Evolutionary conservation across 176 grass and related monocot genomes (phyloP).

Genomic region (Otatea glauca): DNA sequence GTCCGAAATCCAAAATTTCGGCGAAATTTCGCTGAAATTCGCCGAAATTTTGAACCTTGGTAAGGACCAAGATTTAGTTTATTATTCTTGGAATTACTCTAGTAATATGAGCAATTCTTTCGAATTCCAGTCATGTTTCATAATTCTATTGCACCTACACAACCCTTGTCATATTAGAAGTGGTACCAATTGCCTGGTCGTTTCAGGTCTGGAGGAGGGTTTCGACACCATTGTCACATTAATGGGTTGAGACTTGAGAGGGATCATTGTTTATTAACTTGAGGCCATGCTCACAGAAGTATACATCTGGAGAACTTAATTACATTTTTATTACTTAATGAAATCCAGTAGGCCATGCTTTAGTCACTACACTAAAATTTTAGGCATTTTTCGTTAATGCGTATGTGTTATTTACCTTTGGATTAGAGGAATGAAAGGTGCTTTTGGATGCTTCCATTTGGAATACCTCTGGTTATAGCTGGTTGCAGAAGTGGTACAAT

Average conservation of each 20-base stretch:
- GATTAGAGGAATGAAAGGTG: slow-evolving; percentile 2
- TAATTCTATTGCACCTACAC: background rate
- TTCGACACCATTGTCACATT: background rate
- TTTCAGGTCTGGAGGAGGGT: slow-evolving; percentile 14
- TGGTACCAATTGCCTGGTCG: background rate
- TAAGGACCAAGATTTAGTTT: background rate
- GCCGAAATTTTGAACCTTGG: too few relatives aligned
- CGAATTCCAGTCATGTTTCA: slow-evolving; percentile 3
- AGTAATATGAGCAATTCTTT: background rate
- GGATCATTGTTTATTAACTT: slow-evolving; percentile 20
- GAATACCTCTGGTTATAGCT: slow-evolving; percentile 25
- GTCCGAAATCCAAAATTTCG: too few relatives aligned
- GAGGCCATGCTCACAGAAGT: slow-evolving; percentile 10
- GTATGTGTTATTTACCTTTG: slow-evolving; percentile 26
- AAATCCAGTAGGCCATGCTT: slow-evolving; percentile 23
- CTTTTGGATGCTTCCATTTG: slow-evolving; percentile 39
- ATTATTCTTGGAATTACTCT: slow-evolving; percentile 1
- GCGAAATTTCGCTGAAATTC: too few relatives aligned
- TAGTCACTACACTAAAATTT: slow-evolving; percentile 31
- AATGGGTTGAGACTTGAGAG: background rate
- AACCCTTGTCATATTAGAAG: slow-evolving; percentile 15
- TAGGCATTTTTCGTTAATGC: slow-evolving; percentile 27
- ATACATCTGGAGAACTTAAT: slow-evolving; percentile 13
- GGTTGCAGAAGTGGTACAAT: slow-evolving; percentile 38
- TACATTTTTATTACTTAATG: slow-evolving; percentile 7